These are phyloP conservation scores for Zalaria sp. DNA, from an alignment of 2,329 filamentous ascomycete genomes.

Conservation along the genomic window DNA sequence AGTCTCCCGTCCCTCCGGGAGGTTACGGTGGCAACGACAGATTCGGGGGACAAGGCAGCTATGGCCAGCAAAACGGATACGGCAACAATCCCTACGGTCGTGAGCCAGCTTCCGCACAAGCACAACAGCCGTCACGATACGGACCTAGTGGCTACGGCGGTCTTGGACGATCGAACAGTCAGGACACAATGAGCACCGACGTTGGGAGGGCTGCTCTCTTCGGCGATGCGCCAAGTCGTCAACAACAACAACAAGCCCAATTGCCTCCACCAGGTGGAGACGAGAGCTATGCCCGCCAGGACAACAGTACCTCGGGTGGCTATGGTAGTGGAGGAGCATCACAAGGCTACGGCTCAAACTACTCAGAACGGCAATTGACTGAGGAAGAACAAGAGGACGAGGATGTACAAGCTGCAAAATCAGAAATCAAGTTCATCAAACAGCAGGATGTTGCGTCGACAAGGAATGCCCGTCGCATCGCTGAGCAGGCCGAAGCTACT, in stretches of 20 bases:
- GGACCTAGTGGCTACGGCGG: constrained; percentile 40
- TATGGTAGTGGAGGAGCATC: constrained; percentile 2
- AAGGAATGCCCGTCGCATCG: constrained; percentile 53
- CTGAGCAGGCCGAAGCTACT: constrained; percentile 54
- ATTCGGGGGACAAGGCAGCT: constrained; percentile 14
- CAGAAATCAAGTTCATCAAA: constrained; percentile 63
- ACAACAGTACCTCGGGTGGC: constrained; percentile 9
- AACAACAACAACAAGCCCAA: constrained; percentile 23
- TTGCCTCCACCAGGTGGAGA: constrained; percentile 8
- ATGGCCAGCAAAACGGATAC: constrained; percentile 32
- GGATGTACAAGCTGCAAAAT: constrained; percentile 56
- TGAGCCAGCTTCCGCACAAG: constrained; percentile 6
- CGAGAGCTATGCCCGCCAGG: constrained; percentile 12
- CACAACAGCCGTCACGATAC: constrained; percentile 20
- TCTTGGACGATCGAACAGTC: constrained; percentile 34
- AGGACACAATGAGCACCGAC: constrained; percentile 36
- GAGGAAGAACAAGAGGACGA: constrained; percentile 67
- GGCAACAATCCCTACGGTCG: constrained; percentile 38
- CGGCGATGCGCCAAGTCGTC: constrained; percentile 38
- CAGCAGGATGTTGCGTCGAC: constrained; percentile 62
- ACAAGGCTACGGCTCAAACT: constrained; percentile 11
- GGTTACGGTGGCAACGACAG: constrained; percentile 24
- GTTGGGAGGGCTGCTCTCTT: constrained; percentile 52
- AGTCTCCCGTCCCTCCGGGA: constrained; percentile 28
- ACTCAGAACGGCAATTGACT: constrained; percentile 50